Base-by-base conservation (phyloP, 768 basidiomycete species). In the Suillus brevipes region DNA sequence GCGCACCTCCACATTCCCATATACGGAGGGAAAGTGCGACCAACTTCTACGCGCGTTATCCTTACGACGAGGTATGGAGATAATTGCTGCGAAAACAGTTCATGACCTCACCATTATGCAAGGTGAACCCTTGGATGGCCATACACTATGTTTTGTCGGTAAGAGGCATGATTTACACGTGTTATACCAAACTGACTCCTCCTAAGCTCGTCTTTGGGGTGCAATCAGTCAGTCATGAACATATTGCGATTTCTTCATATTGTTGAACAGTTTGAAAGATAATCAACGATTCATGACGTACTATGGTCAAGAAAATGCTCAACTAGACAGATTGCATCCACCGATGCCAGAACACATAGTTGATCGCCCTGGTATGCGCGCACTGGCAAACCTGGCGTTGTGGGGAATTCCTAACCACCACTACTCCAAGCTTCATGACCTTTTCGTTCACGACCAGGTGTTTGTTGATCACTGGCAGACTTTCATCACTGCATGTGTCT, bases 1-100 rank as follows among this genome's bases (percentile, higher is more conserved):
- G 1, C 64, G 67, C 20, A 72, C 75, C 25, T 86, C 86, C 0
- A 85, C 87, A 0, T 87, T 87, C 71, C 83, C 83, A 4, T 87
- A 85, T 67, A 72, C 75, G n/a, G 76, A 78, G 16, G 67, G 74
- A 25, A 75, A 83, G 53, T 85, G 82, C 69, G 75, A 78, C 62
- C 74, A 78, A 31, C 82, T 86, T 64, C 63, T 85, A 37, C 73
- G 79, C 28, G 71, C 85, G 14, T 72, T 89, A 34, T 78, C 73
- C 60, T 68, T 69, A 36, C 79, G 78, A 28, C 74, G 78, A 80
- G 78, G 80, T 81, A 61, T 60, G 73, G 59, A 14, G 34, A 47
- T 14, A 52, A 45, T 53, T 56, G 36, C 31, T 38, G 50, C 23
- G 14, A n/a, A 42, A 8, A 8, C 12, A 34, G 56, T 18, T 61